Evolutionary conservation across 169 alveolate species (phyloP).

Genomic region (Miamiensis avidus): DNA sequence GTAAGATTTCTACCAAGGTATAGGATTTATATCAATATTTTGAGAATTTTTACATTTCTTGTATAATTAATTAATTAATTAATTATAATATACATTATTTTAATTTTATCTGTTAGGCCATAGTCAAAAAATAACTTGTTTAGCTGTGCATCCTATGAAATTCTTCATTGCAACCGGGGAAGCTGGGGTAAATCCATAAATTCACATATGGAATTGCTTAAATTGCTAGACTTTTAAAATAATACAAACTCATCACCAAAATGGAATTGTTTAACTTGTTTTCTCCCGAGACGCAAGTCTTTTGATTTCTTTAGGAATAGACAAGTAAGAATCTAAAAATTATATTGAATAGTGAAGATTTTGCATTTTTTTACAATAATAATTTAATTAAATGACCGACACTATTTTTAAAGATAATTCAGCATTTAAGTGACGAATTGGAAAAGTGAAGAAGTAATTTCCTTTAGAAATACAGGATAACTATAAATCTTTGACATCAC

Average conservation of each 20-base stretch:
- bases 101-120: slow-evolving; percentile 31
- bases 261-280: slow-evolving; percentile 69
- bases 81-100: too few relatives aligned
- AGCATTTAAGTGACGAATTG: slow-evolving; percentile 70
- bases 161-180: slow-evolving; percentile 82
- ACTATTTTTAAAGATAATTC: slow-evolving; percentile 14
- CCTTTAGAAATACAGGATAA: slow-evolving; percentile 70
- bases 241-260: slow-evolving; percentile 72
- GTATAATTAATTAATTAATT: too few relatives aligned
- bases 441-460: slow-evolving; percentile 60
- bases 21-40: neutral
- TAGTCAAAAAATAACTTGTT: slow-evolving; percentile 68
- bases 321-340: slow-evolving; percentile 18
- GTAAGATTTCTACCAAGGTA: slow-evolving; percentile 74
- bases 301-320: slow-evolving; percentile 75
- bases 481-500: slow-evolving; percentile 71
- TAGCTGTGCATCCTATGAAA: slow-evolving; percentile 75
- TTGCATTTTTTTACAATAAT: too few relatives aligned
- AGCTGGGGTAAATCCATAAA: slow-evolving; percentile 64
- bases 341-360: too few relatives aligned
- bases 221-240: slow-evolving; percentile 72
- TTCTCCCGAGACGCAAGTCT: slow-evolving; percentile 73
- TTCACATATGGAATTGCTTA: slow-evolving; percentile 80
- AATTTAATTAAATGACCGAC: too few relatives aligned
- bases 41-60: neutral